Conservation (phyloP, 352 stramenopile genomes). For the Achlya hypogyna region DNA sequence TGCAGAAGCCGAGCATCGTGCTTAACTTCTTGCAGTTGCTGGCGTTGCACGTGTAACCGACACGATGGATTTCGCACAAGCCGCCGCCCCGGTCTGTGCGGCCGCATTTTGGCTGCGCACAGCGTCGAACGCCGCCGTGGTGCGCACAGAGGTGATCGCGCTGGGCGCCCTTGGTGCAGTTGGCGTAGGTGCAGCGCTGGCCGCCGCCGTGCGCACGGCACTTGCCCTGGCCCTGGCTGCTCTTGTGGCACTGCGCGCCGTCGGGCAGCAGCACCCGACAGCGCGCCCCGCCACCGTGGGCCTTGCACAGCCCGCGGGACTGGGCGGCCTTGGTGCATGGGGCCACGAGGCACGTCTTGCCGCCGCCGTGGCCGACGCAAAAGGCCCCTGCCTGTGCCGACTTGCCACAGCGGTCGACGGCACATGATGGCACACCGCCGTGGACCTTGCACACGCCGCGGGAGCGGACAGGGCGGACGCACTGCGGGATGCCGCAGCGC, state of each 20-base stretch:
- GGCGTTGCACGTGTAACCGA: not conserved
- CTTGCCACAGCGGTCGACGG: not conserved
- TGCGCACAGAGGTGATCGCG: constrained; percentile 32
- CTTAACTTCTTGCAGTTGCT: not conserved
- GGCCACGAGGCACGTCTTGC: constrained; percentile 45
- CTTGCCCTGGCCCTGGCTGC: constrained; percentile 67
- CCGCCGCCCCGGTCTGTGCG: constrained; percentile 75
- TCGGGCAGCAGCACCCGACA: constrained; percentile 23
- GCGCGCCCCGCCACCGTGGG: constrained; percentile 47
- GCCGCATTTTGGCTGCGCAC: constrained; percentile 33
- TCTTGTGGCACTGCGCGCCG: constrained; percentile 51
- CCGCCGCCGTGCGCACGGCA: constrained; percentile 78
- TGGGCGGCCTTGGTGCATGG: constrained; percentile 57
- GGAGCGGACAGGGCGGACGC: too few species aligned
- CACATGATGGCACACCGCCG: not conserved
- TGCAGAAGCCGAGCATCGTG: not conserved
- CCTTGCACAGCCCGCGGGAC: constrained; percentile 62
- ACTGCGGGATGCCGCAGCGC: too few species aligned
- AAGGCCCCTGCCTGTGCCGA: constrained; percentile 54
- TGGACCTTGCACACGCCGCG: constrained; percentile 3
- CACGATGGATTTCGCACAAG: constrained; percentile 29
- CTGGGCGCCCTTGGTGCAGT: constrained; percentile 57
- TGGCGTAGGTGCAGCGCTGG: constrained; percentile 68
- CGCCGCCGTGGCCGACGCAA: constrained; percentile 68
- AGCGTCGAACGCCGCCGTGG: constrained; percentile 37